Base-by-base conservation (phyloP, 2,329 filamentous ascomycete species). In the Pestalotiopsis sp. region DNA sequence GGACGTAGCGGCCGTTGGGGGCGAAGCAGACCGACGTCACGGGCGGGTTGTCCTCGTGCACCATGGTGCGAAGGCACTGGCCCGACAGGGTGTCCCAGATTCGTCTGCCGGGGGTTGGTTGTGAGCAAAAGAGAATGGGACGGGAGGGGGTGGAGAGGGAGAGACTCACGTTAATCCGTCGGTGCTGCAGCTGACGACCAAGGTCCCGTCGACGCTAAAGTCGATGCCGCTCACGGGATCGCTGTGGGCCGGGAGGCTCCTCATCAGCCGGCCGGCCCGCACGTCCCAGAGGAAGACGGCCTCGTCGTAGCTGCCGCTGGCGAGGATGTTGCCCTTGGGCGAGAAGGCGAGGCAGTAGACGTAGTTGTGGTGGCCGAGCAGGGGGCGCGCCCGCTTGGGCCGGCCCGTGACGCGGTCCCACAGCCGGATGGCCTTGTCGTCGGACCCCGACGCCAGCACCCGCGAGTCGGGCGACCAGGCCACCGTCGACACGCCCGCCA, bases 211-310 rank as follows among this genome's bases (percentile, higher is more conserved):
- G 71, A 91, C 85, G 69, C 95, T 93, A 76, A 99, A 97, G 78
- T 98, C 95, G 11, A 99, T 95, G 0, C 95, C 94, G 67, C 92
- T 91, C 1, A 99, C 95, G 0, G 96, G 96, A 78, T 99, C 96
- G 36, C 94, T 97, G 76, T 99, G 96, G 2, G 96, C 96, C 1
- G 96, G 96, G 49, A 99, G 82, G 71, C 92, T 95, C 67, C 94
- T 89, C 94, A 99, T 97, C 41, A 96, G 85, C 25, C 92, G 86
- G 0, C 94, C 95, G 0, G 94, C 93, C 14, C 96, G 88, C 14
- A 98, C 93, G 79, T 99, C 96, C 96, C 96, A 99, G 4, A 99
- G 82, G 72, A 97, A 98, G 0, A 99, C 94, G 4, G 96, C 96
- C 83, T 99, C 96, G 74, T 99, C 96, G 81, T 98, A 98, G 72